phyloP scores from a whole-genome alignment of 1,139 yeast genomes.

The Magnusiomyces fungicola region DNA sequence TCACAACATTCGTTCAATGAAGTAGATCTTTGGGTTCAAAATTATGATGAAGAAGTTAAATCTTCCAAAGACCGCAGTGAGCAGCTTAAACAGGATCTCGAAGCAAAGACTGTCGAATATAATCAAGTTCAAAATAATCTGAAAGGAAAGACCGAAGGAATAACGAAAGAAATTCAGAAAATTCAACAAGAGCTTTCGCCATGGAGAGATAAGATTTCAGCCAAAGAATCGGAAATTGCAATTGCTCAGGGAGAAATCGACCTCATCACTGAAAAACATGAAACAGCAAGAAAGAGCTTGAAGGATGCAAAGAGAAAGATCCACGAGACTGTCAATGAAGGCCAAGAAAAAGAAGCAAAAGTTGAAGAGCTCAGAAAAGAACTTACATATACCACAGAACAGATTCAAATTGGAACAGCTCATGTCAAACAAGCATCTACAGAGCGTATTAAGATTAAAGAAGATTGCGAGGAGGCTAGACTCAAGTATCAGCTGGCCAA shows the following conservation, averaged over 20 bases:
- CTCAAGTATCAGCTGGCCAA: constrained; percentile 62
- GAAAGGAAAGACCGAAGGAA: constrained; percentile 63
- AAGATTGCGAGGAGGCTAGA: constrained; percentile 47
- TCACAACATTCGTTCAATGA: constrained; percentile 37
- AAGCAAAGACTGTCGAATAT: constrained; percentile 47
- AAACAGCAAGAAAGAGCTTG: constrained; percentile 40
- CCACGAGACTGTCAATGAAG: constrained; percentile 44
- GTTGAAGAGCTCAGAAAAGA: constrained; percentile 39
- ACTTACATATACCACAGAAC: constrained; percentile 44
- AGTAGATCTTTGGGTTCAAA: constrained; percentile 42
- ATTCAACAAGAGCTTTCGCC: constrained; percentile 71
- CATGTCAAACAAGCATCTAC: constrained; percentile 47
- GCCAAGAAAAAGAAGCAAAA: constrained; percentile 45
- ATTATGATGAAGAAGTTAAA: constrained; percentile 40
- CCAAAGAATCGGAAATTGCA: constrained; percentile 58
- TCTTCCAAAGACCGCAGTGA: constrained; percentile 34
- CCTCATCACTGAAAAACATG: constrained; percentile 46
- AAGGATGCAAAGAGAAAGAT: constrained; percentile 44
- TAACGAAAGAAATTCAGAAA: constrained; percentile 54
- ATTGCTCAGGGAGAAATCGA: constrained; percentile 60
- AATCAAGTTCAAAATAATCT: constrained; percentile 59
- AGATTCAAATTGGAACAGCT: constrained; percentile 49
- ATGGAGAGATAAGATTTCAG: constrained; percentile 65
- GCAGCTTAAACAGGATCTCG: constrained; percentile 42
- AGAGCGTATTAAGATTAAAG: constrained; percentile 47